Evolutionary conservation across 768 basidiomycete species (phyloP).

Genomic region (Suillus fuscotomentosus): DNA sequence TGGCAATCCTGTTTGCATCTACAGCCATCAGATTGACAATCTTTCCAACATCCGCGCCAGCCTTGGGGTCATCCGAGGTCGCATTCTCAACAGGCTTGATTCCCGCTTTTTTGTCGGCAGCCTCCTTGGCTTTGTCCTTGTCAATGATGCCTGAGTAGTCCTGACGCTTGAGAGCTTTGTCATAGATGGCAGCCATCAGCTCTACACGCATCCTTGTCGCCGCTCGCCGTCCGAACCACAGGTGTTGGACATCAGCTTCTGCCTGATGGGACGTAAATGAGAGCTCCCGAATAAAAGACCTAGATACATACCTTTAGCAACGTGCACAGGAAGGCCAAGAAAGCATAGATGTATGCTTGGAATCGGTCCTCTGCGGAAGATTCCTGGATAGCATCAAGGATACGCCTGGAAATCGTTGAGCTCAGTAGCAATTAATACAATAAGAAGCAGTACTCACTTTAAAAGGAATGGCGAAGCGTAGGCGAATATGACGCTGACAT

Average conservation of each 20-base stretch:
- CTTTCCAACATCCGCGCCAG: slow-evolving; percentile 85
- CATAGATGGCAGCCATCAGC: slow-evolving; percentile 85
- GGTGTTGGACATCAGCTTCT: slow-evolving; percentile 68
- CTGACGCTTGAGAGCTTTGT: slow-evolving; percentile 81
- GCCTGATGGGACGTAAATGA: slow-evolving; percentile 33
- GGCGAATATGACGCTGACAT: slow-evolving; percentile 69
- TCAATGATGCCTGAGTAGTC: slow-evolving; percentile 80
- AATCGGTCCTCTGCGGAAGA: slow-evolving; percentile 51
- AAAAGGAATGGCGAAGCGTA: slow-evolving; percentile 86
- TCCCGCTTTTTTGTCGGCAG: slow-evolving; percentile 21
- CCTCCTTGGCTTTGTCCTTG: slow-evolving; percentile 37
- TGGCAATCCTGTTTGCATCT: slow-evolving; percentile 64
- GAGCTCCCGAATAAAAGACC: neutral
- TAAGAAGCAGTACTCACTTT: slow-evolving; percentile 43
- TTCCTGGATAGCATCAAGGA: slow-evolving; percentile 56
- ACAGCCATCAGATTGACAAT: slow-evolving; percentile 89
- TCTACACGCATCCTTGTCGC: slow-evolving; percentile 69
- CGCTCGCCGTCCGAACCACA: slow-evolving; percentile 82
- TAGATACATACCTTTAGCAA: slow-evolving; percentile 21
- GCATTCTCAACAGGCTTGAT: slow-evolving; percentile 22
- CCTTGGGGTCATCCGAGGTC: slow-evolving; percentile 49
- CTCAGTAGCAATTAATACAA: neutral
- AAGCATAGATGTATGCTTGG: slow-evolving; percentile 74
- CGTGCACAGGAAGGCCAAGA: slow-evolving; percentile 67
- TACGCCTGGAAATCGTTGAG: slow-evolving; percentile 36